Base-by-base conservation (phyloP, 2,329 filamentous ascomycete species). In the Colletotrichum australisinense region DNA sequence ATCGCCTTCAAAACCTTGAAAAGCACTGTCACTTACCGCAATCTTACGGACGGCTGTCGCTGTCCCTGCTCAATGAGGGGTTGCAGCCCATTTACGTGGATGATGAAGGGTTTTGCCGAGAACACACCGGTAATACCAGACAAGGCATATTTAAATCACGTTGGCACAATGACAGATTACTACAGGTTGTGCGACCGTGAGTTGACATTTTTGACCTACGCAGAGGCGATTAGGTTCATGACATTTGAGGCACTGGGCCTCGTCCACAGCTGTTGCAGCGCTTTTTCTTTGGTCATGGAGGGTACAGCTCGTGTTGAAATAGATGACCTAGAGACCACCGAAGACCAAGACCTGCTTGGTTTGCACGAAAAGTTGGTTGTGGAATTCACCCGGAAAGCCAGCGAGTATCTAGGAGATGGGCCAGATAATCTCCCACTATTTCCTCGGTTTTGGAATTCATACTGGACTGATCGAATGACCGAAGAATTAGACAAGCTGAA, bases 31-130 rank as follows among this genome's bases (percentile, higher is more conserved):
- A 19, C 19, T 16, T 4, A 2, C 30, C 52, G 24, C 3, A 22
- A 46, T n/a, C 6, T 65, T 6, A 65, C 63, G 38, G 63, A 65
- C 4, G 32, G 63, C 9, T 65, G 63, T 38, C n/a, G 3, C 7
- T 65, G 63, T 22, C 3, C n/a, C 5, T 65, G 63, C 5, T 55
- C 30, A 1, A 11, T 6, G 14, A 16, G 3, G 11, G 63, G 52
- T 1, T 65, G 63, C 8, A 46, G 16, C 9, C 63, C 52, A 1
- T 56, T 65, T 7, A 46, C 22, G 6, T 65, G 63, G 63, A 56
- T 56, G 52, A 38, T 65, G 63, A 65, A 24, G 2, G 4, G n/a
- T n/a, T n/a, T n/a, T n/a, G n/a, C n/a, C n/a, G n/a, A n/a, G n/a
- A n/a, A n/a, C n/a, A n/a, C n/a, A n/a, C n/a, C n/a, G n/a, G n/a